Conservation (phyloP, 1,284 basidiomycete species). For the Flammula alnicola region DNA sequence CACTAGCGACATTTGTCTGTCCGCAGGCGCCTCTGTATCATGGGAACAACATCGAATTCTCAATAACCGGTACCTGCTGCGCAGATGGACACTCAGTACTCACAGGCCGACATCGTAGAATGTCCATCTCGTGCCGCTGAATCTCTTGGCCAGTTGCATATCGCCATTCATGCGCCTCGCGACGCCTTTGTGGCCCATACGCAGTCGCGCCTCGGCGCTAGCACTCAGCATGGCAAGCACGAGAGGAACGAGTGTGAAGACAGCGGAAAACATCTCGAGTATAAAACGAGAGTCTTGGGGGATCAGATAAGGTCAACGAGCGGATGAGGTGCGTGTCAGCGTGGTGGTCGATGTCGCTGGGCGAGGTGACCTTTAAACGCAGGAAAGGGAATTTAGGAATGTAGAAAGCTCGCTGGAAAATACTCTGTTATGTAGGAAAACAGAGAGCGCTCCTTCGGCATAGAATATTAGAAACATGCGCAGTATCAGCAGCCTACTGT, state of each 20-base stretch:
- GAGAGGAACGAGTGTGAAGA: slow-evolving; percentile 19
- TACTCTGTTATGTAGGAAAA: neutral
- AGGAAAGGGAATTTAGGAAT: slow-evolving; percentile 3
- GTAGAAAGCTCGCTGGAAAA: neutral
- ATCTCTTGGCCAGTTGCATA: slow-evolving; percentile 40
- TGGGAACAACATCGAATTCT: neutral
- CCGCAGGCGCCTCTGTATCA: slow-evolving; percentile 46
- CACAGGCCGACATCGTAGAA: slow-evolving; percentile 57
- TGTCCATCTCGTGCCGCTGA: slow-evolving; percentile 44
- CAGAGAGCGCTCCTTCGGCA: neutral
- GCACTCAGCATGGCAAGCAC: slow-evolving; percentile 34
- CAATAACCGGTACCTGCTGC: neutral
- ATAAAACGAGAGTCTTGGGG: neutral
- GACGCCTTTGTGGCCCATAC: slow-evolving; percentile 43
- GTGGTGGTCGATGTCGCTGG: neutral
- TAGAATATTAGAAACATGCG: neutral
- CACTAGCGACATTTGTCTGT: slow-evolving; percentile 30
- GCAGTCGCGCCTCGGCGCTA: slow-evolving; percentile 26
- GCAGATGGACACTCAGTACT: neutral
- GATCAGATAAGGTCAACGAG: slow-evolving; percentile 2
- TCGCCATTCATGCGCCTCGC: slow-evolving; percentile 46
- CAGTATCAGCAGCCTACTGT: neutral
- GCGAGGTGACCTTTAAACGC: slow-evolving; percentile 1
- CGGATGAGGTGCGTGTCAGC: neutral
- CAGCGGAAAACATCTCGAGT: slow-evolving; percentile 16